Base-by-base conservation (phyloP, 2,329 filamentous ascomycete genomes). In the Penicillium decumbens region DNA sequence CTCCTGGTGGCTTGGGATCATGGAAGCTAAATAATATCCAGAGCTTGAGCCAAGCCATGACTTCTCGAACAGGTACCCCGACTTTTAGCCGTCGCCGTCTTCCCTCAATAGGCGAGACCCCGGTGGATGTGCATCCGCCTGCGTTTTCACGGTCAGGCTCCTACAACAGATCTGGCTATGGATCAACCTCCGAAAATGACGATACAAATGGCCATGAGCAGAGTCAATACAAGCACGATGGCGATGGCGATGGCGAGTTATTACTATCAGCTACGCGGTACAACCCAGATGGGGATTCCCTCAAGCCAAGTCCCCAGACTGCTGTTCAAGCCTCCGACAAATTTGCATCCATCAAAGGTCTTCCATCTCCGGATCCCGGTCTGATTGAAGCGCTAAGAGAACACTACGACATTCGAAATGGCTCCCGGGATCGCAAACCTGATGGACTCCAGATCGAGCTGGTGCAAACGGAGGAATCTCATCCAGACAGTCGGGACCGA, bases 361-460 rank as follows among this genome's bases (percentile, higher is more conserved):
- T 88, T 6, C 87, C 88, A 0, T 89, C 89, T 13, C 88, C 80
- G 29, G 81, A 77, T 7, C 81, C 79, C 20, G 85, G 81, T 43
- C 80, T 80, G 47, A 83, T 88, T 51, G 78, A 80, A 1, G 75
- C 76, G 8, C 68, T 84, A 42, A 82, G 85, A 70, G 80, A 84
- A 46, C 75, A 82, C 40, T 77, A 77, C 6, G 74, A 80, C 18
- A 75, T 75, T 37, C 80, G 78, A 18, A 69, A 68, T 42, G 69
- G 85, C 10, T 89, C 89, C 6, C 82, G 87, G 13, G 87, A 87
- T 59, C 82, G 89, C 20, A 95, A 92, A 54, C 89, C 89, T 1
- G 80, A 83, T 45, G 87, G 87, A 15, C 75, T 96, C 23, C 82
- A 85, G 43, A 77, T 90, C 24, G 79, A 83, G 35, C 75, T 77